Conservation (phyloP, 306 rosid species). For the Purshia tridentata region DNA sequence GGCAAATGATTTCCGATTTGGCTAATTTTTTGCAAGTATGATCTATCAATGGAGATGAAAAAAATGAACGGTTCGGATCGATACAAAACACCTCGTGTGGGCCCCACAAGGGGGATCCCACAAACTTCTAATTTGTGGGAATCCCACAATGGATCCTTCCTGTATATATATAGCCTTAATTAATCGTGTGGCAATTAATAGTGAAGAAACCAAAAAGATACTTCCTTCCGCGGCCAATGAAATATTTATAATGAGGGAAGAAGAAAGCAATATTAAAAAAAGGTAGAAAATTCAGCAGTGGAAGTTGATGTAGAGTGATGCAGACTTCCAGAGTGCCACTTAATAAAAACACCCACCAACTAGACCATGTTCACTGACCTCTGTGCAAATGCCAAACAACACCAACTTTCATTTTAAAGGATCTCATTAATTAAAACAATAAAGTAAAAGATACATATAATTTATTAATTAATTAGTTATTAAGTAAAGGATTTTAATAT, state of each 20-base stretch:
- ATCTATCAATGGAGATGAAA: too few relatives aligned
- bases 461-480: not conserved
- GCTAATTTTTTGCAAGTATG: too few relatives aligned
- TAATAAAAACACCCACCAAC: constrained; percentile 23
- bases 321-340: constrained; percentile 23
- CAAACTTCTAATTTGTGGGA: too few relatives aligned
- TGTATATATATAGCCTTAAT: too few relatives aligned
- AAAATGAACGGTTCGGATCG: too few relatives aligned
- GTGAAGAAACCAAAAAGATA: not conserved
- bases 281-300: constrained; percentile 2
- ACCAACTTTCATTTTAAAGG: constrained; percentile 1
- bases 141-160: too few relatives aligned
- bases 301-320: constrained; percentile 25
- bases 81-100: too few relatives aligned
- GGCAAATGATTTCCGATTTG: too few relatives aligned
- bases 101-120: too few relatives aligned
- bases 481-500: not conserved
- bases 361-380: constrained; percentile 11
- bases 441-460: constrained; percentile 3
- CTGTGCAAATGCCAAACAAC: constrained; percentile 6
- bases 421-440: not conserved
- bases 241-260: not conserved
- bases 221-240: not conserved
- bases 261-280: not conserved
- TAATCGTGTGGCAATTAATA: not conserved